Evolutionary conservation across 2,329 filamentous ascomycete genomes (phyloP).

Genomic region (Neofusicoccum sp.): DNA sequence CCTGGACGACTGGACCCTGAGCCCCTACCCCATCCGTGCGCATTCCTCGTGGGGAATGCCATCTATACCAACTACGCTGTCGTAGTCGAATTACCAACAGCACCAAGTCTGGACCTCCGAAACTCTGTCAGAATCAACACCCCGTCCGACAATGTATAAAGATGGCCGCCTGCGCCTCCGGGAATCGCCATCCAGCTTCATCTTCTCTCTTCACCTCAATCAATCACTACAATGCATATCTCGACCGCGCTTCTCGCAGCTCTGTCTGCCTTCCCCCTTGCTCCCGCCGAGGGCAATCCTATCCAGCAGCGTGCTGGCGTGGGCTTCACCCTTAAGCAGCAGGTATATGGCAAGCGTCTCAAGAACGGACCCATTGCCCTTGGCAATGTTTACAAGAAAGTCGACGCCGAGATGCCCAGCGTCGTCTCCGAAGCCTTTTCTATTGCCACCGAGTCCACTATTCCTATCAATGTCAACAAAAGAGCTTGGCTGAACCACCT

Average conservation of each 20-base stretch:
- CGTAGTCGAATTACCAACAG: background rate
- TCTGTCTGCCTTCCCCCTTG: background rate
- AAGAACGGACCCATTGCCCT: slow-evolving; percentile 3
- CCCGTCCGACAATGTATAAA: background rate
- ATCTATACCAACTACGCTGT: background rate
- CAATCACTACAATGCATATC: background rate
- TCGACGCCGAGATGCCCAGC: background rate
- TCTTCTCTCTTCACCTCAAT: background rate
- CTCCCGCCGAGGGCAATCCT: background rate
- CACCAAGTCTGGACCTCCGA: background rate
- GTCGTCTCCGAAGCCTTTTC: background rate
- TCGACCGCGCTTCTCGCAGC: background rate
- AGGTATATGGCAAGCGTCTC: background rate
- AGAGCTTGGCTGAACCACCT: background rate
- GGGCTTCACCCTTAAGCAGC: background rate
- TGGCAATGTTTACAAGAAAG: background rate
- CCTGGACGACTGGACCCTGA: background rate
- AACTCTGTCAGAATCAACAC: background rate
- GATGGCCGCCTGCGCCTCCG: background rate
- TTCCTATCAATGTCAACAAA: background rate
- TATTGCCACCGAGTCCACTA: background rate
- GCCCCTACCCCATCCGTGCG: background rate
- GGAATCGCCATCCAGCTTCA: background rate
- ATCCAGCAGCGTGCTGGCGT: background rate
- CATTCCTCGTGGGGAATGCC: background rate